Percentiles rank a stretch among this genome's conserved stretches.
These are phyloP conservation scores for Bonnemaisonia californica DNA, from an alignment of 31 red algal species.

Conservation along the genomic window DNA sequence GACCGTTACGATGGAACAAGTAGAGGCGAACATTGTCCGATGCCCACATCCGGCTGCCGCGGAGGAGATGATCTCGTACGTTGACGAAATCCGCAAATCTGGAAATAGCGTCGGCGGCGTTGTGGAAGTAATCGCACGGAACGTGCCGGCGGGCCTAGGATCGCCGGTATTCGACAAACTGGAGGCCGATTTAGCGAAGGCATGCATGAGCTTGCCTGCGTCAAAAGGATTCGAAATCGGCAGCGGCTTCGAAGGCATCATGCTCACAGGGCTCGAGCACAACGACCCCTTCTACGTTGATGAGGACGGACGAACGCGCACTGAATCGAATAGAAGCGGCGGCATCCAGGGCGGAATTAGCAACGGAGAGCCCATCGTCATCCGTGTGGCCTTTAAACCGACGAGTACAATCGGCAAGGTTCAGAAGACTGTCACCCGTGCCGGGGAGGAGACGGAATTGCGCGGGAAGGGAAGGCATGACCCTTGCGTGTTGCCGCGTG, in stretches of 20 bases:
- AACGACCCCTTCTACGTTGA: slow-evolving; percentile 95
- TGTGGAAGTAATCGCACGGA: slow-evolving; percentile 90
- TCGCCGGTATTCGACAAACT: slow-evolving; percentile 98
- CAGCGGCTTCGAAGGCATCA: slow-evolving; percentile 89
- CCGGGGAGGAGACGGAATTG: slow-evolving; percentile 77
- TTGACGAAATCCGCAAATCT: slow-evolving; percentile 81
- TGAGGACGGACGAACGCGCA: slow-evolving; percentile 77
- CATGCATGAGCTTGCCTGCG: slow-evolving; percentile 92
- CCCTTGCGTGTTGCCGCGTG: slow-evolving; percentile 96
- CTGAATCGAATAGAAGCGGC: slow-evolving; percentile 80
- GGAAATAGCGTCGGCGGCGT: slow-evolving; percentile 94
- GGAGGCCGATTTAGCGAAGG: slow-evolving; percentile 98
- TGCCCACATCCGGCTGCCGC: slow-evolving; percentile 73
- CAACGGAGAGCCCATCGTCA: slow-evolving; percentile 93
- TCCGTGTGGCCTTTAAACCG: slow-evolving; percentile 96
- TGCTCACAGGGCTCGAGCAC: slow-evolving; percentile 92
- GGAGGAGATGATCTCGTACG: slow-evolving; percentile 85
- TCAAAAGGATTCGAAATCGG: slow-evolving; percentile 99
- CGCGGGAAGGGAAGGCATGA: slow-evolving; percentile 95
- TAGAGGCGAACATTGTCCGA: slow-evolving; percentile 90
- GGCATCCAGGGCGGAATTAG: slow-evolving; percentile 99
- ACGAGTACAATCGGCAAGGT: slow-evolving; percentile 85
- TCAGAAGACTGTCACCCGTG: slow-evolving; percentile 90
- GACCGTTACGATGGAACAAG: slow-evolving; percentile 73
- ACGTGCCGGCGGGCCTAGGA: slow-evolving; percentile 93